Evolutionary conservation across 805 yeast genomes (phyloP).

Genomic region (Danielia reshetovae): DNA sequence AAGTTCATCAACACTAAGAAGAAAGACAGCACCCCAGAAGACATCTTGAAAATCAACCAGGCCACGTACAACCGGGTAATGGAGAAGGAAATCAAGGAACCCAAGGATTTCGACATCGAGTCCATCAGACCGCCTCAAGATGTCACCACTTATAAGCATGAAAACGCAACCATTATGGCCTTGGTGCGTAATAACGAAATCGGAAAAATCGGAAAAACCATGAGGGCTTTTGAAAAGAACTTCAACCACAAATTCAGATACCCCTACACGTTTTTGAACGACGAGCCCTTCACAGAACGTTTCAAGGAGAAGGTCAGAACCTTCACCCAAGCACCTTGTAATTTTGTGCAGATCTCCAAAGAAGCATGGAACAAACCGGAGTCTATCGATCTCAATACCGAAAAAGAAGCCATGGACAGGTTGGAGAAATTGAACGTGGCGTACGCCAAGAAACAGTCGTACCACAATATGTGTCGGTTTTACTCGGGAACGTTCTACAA

Average conservation of each 20-base stretch:
- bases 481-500: constrained; percentile 63
- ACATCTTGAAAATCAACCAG: constrained; percentile 36
- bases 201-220: constrained; percentile 45
- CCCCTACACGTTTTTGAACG: constrained; percentile 80
- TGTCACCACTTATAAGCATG: constrained; percentile 33
- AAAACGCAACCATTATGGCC: constrained; percentile 72
- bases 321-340: constrained; percentile 28
- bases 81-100: constrained; percentile 40
- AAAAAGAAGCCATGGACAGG: constrained; percentile 36
- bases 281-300: constrained; percentile 54
- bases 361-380: constrained; percentile 59
- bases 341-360: constrained; percentile 39
- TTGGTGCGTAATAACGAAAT: constrained; percentile 69
- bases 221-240: constrained; percentile 54
- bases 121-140: constrained; percentile 26
- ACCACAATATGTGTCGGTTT: constrained; percentile 84
- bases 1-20: constrained; percentile 26
- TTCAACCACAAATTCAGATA: constrained; percentile 71
- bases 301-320: constrained; percentile 47
- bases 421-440: constrained; percentile 46
- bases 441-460: constrained; percentile 58
- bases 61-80: constrained; percentile 35
- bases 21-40: constrained; percentile 26
- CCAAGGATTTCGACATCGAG: constrained; percentile 38
- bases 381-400: constrained; percentile 45